A percentile compares a stretch with the other conserved stretches of the same genome.
Evolutionary conservation across 2,329 filamentous ascomycete species (phyloP).

Genomic region (Mycocentrospora acerina): DNA sequence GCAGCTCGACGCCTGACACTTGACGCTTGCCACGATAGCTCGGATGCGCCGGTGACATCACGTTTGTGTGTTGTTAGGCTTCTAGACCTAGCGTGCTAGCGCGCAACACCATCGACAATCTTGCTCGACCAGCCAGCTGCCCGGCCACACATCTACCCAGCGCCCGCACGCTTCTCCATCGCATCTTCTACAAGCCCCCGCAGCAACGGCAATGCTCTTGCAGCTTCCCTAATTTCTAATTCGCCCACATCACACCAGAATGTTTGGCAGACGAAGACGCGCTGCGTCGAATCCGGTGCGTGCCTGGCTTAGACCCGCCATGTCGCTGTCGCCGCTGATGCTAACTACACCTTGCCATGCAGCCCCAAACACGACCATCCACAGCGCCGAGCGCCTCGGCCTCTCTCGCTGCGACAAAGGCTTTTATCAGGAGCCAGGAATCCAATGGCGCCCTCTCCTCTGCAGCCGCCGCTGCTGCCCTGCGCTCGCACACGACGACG

Average conservation of each 20-base stretch:
- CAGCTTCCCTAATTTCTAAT: conserved; percentile 25
- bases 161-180: conserved; percentile 2
- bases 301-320: conserved; percentile 10
- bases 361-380: conserved; percentile 26
- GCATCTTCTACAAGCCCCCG: conserved; percentile 19
- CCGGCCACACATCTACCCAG: too few species aligned
- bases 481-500: conserved; percentile 74
- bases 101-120: too few species aligned
- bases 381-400: conserved; percentile 69
- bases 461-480: conserved; percentile 81
- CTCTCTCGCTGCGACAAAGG: conserved; percentile 76
- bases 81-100: too few species aligned
- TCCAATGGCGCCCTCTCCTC: conserved; percentile 71
- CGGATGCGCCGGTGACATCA: too few species aligned
- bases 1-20: too few species aligned
- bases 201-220: too few species aligned
- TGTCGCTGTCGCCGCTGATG: conserved; percentile 11
- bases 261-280: conserved; percentile 36
- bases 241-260: conserved; percentile 18
- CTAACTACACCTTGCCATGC: conserved; percentile 25
- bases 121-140: too few species aligned
- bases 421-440: conserved; percentile 69
- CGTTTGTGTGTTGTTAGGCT: too few species aligned
- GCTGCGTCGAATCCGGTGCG: conserved; percentile 39
- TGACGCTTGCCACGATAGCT: too few species aligned